Evolutionary conservation across 352 stramenopile genomes (phyloP).

Genomic region (Pilasporangium apinafurcum): DNA sequence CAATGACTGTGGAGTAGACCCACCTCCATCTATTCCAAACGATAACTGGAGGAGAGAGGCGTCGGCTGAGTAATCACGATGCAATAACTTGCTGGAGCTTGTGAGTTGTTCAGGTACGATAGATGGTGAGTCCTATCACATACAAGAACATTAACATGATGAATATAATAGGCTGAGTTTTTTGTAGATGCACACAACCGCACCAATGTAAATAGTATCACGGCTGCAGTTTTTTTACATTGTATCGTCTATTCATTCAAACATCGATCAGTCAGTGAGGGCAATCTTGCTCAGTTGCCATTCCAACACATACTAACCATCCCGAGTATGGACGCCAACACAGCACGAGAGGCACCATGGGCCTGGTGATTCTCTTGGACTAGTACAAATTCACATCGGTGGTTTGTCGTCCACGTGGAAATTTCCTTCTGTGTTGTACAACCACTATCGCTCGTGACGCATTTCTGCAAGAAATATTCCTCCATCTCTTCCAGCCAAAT

Average conservation of each 20-base stretch:
- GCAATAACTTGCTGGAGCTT: slow-evolving; percentile 25
- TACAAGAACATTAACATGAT: neutral
- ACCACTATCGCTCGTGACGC: slow-evolving; percentile 42
- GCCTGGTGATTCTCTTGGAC: slow-evolving; percentile 60
- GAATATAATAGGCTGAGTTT: neutral
- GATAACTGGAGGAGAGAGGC: slow-evolving; percentile 14
- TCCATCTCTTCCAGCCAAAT: too few relatives aligned
- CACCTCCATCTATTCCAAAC: neutral
- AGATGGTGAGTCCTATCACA: slow-evolving; percentile 25
- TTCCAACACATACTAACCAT: slow-evolving; percentile 12
- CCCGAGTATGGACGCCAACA: slow-evolving; percentile 40
- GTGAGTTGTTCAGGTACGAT: too few relatives aligned
- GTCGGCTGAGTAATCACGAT: slow-evolving; percentile 36
- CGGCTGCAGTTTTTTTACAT: slow-evolving; percentile 19
- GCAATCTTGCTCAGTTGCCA: neutral
- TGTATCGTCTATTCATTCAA: slow-evolving; percentile 6
- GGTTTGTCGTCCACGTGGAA: slow-evolving; percentile 16
- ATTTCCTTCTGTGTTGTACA: neutral
- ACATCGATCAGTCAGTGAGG: neutral
- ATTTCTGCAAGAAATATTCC: slow-evolving; percentile 57
- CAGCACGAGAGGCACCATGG: slow-evolving; percentile 37
- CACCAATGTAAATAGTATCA: slow-evolving; percentile 33
- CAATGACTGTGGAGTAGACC: slow-evolving; percentile 7
- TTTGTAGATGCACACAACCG: too few relatives aligned
- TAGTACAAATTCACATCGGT: slow-evolving; percentile 47